Evolutionary conservation across 2,329 filamentous ascomycete genomes (phyloP), one percentile per base, ranked within the genome.

Genomic region (Microdochium bolleyi): DNA sequence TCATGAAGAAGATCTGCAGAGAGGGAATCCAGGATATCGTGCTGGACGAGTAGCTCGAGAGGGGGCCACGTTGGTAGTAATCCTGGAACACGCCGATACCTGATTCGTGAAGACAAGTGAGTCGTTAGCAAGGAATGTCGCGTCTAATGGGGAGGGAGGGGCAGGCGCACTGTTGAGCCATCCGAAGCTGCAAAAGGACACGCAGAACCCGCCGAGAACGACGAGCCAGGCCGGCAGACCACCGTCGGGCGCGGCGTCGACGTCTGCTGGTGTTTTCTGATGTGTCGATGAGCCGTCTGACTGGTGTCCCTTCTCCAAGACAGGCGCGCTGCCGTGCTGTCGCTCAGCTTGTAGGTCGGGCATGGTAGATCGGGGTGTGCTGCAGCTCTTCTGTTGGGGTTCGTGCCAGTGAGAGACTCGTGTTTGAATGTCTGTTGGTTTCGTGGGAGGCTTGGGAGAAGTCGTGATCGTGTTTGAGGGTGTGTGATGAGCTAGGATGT

Each of bases 1-100:
- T 64, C 67, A 73, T 70, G 54, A 68, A 61, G 52, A 72, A 82
- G 14, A 75, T 66, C 61, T 83, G 73, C 24, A 79, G 63, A 5
- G 79, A 80, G 10, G 76, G 69, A 57, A 85, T 84, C 82, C 83
- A 85, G 51, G 80, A 73, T 32, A 85, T 70, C 1, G 75, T 71
- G 52, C 76, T 80, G 5, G 75, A 64, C 2, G 72, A 71, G 55
- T 80, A 77, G 3, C 72, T 51, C 13, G 57, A 65, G 24, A 85
- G 65, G 25, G 76, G 73, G 13, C 73, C 69, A 7, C 60, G 60
- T 53, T 80, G 67, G 56, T 84, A 85, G 63, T 84, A 83, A 44
- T 74, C 70, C 63, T 84, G 78, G 60, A 84, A 84, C 7, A 82
- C 72, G 2, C 81, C 81, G 8, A 74, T 63, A 54, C 51, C 22